Base-by-base conservation (phyloP, 768 basidiomycete species). In the Phaffia australis region DNA sequence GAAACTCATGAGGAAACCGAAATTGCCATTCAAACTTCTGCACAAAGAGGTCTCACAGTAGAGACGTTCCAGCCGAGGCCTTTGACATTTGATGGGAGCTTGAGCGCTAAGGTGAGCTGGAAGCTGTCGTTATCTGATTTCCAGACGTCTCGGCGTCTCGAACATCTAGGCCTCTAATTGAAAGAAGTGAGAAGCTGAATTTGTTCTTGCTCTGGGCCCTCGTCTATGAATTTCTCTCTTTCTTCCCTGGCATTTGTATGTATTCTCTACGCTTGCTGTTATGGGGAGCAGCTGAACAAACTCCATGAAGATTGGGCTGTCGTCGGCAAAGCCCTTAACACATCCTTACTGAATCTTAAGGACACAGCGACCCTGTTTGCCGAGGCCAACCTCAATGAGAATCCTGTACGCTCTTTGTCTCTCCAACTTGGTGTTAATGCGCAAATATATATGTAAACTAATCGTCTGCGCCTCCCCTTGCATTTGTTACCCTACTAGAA, bases 41-140 rank as follows among this genome's bases (percentile, higher is more conserved):
- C 59, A 23, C 46, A 60, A 49, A 46, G 59, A n/a, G 59, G 59
- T 4, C 46, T 60, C 7, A 60, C 59, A 49, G 35, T 47, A 27
- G 59, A 60, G 6, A 60, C 59, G 3, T 60, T 46, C 46, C 9
- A 5, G n/a, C 46, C 46, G 19, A n/a, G 59, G 5, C 46, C 32
- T 8, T 46, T 60, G 7, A 3, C 2, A 1, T 32, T 46, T 19
- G 29, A 48, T 23, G n/a, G 5, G 35, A 52, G 27, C 16, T 23
- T 6, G n/a, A 46, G 35, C 11, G 35, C 35, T 42, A 42, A 42
- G 35, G 35, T 42, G 35, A 42, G 35, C 35, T 11, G 35, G 35
- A 5, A 4, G 35, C 35, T 42, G 11, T 42, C 35, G 35, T 42
- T 42, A 42, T 11, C 35, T 5, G n/a, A n/a, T n/a, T 42, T 42